Evolutionary conservation across 305 asterid genomes (phyloP).

Genomic region (Fraxinus ornus): DNA sequence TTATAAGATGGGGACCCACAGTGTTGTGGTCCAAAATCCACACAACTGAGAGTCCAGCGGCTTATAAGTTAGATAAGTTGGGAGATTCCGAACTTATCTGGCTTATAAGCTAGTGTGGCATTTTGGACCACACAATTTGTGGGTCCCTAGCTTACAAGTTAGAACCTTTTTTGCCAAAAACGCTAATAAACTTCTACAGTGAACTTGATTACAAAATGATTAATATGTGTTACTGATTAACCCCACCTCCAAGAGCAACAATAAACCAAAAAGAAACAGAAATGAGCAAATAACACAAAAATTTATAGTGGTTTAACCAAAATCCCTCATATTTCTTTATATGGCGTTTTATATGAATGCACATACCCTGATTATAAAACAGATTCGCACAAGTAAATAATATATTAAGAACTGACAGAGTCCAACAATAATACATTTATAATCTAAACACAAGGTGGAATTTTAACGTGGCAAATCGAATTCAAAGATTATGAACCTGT

Average conservation of each 20-base stretch:
- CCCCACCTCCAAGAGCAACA: neutral
- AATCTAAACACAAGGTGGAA: neutral
- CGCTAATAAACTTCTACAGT: neutral
- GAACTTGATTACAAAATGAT: neutral
- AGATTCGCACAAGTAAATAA: neutral
- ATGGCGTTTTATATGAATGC: no score
- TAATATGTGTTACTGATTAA: neutral
- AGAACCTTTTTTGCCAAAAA: neutral
- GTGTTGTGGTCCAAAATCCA: neutral
- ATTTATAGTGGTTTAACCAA: neutral
- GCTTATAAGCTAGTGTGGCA: neutral
- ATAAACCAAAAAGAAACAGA: neutral
- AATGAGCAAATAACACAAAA: neutral
- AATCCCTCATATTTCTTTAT: no score
- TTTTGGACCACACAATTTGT: neutral
- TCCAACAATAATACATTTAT: neutral
- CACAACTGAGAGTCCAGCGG: neutral
- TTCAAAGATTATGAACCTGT: slow-evolving; percentile 37
- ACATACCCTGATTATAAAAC: no score
- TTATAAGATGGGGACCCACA: neutral
- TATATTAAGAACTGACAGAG: neutral
- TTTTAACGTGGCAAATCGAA: neutral
- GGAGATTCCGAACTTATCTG: neutral
- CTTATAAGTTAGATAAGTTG: neutral
- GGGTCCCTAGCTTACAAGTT: neutral